phyloP scores from a whole-genome alignment of 345 rosid species.

The Eucalyptus pauciflora region DNA sequence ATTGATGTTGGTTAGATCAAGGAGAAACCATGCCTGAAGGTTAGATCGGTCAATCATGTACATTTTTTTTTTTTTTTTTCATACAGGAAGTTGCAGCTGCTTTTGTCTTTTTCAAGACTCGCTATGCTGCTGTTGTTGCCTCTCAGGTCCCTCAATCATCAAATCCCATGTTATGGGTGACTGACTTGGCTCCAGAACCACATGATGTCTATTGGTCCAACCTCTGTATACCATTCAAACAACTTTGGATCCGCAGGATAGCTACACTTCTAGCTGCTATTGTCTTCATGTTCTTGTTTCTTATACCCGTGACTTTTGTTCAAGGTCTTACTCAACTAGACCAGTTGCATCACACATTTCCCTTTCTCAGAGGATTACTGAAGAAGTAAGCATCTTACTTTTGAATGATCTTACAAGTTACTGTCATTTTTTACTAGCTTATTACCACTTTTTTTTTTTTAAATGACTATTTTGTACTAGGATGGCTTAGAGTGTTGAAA shows the following conservation, averaged over 20 bases:
- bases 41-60: background rate
- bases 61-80: background rate
- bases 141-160: constrained; percentile 75
- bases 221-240: constrained; percentile 67
- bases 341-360: constrained; percentile 37
- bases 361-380: constrained; percentile 47
- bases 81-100: constrained; percentile 83
- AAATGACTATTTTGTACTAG: background rate
- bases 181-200: constrained; percentile 86
- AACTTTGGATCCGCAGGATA: constrained; percentile 80
- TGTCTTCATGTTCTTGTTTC: constrained; percentile 66
- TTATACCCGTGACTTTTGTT: constrained; percentile 65
- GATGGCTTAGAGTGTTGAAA: background rate
- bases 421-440: background rate
- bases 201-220: constrained; percentile 89
- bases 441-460: background rate
- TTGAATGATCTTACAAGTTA: background rate
- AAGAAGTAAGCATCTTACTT: constrained; percentile 34
- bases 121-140: constrained; percentile 73
- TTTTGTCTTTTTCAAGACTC: constrained; percentile 87
- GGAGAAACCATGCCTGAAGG: background rate
- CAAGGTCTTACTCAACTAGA: constrained; percentile 77
- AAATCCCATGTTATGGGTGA: constrained; percentile 95
- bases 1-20: background rate
- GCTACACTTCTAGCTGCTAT: constrained; percentile 48